Conservation (phyloP, 2,329 filamentous ascomycete genomes). For the Thyridium curvatum region DNA sequence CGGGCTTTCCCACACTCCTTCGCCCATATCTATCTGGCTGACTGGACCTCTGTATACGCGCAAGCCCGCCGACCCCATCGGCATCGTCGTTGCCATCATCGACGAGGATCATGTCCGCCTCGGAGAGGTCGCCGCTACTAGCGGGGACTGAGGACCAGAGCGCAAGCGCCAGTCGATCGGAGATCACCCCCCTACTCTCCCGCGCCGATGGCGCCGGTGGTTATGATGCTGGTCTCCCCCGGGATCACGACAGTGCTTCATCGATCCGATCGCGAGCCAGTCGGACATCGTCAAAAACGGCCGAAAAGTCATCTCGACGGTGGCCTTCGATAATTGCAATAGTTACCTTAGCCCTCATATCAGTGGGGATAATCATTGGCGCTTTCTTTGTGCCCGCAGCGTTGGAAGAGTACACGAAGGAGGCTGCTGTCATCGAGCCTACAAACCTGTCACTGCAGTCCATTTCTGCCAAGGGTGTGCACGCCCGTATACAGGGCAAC, state of each 20-base stretch:
- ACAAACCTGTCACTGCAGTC: slow-evolving; percentile 80
- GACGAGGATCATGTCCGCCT: slow-evolving; percentile 32
- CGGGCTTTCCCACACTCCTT: too few relatives aligned
- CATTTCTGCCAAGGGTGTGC: slow-evolving; percentile 72
- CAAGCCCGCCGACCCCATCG: too few relatives aligned
- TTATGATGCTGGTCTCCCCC: slow-evolving; percentile 30
- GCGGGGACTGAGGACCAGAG: slow-evolving; percentile 22
- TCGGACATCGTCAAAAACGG: slow-evolving; percentile 14
- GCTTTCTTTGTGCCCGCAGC: slow-evolving; percentile 77
- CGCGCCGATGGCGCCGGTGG: slow-evolving; percentile 25
- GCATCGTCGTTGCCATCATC: too few relatives aligned
- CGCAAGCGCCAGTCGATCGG: slow-evolving; percentile 18
- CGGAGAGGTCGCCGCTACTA: slow-evolving; percentile 39
- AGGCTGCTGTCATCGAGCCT: slow-evolving; percentile 76
- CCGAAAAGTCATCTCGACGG: slow-evolving; percentile 38
- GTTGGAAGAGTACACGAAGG: slow-evolving; percentile 79
- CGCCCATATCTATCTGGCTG: too few relatives aligned
- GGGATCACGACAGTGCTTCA: slow-evolving; percentile 18
- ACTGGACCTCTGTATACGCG: too few relatives aligned
- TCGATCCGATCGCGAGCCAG: slow-evolving; percentile 20
- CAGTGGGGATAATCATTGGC: slow-evolving; percentile 65
- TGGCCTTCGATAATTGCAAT: slow-evolving; percentile 81
- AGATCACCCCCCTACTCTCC: slow-evolving; percentile 48
- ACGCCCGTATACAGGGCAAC: slow-evolving; percentile 73
- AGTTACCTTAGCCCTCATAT: slow-evolving; percentile 52